Conservation (phyloP, 2,329 filamentous ascomycete species). For the Sarocladium brachiariae region DNA sequence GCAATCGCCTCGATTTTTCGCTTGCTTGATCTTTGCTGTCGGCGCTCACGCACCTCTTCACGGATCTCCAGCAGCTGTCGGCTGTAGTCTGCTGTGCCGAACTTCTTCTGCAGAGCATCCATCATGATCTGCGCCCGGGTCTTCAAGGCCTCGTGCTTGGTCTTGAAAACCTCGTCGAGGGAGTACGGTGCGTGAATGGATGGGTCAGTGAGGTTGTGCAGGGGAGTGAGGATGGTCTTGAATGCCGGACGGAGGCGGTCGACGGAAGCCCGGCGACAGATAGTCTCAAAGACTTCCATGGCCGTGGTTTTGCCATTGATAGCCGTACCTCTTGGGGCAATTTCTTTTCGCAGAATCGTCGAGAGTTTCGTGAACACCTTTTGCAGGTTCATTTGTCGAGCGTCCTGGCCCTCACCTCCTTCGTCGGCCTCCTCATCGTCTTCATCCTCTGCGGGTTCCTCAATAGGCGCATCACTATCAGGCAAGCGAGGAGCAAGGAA, state of each 20-base stretch:
- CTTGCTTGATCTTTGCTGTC: slow-evolving; percentile 73
- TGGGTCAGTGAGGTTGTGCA: slow-evolving; percentile 80
- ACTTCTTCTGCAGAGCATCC: slow-evolving; percentile 74
- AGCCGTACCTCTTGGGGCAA: slow-evolving; percentile 53
- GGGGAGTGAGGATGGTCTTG: slow-evolving; percentile 48
- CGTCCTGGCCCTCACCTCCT: slow-evolving; percentile 30
- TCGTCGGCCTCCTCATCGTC: slow-evolving; percentile 34
- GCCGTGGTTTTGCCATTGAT: slow-evolving; percentile 70
- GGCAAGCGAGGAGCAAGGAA: slow-evolving; percentile 63
- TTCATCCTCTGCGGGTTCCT: slow-evolving; percentile 36
- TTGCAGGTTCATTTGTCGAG: slow-evolving; percentile 44
- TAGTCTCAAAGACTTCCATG: slow-evolving; percentile 65
- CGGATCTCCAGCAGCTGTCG: slow-evolving; percentile 65
- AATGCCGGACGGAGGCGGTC: slow-evolving; percentile 56
- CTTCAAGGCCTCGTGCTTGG: slow-evolving; percentile 63
- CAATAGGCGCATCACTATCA: slow-evolving; percentile 27
- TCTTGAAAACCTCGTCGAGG: slow-evolving; percentile 61
- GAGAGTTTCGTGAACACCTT: slow-evolving; percentile 76
- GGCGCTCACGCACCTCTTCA: slow-evolving; percentile 61
- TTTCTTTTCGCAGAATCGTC: slow-evolving; percentile 70
- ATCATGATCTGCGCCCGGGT: slow-evolving; percentile 70
- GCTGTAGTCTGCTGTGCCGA: slow-evolving; percentile 78
- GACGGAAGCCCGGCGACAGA: slow-evolving; percentile 55
- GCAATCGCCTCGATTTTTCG: slow-evolving; percentile 81
- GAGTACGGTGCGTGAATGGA: slow-evolving; percentile 66